Base-by-base conservation (phyloP, 176 grass and related monocot species). In the Cocos nucifera region DNA sequence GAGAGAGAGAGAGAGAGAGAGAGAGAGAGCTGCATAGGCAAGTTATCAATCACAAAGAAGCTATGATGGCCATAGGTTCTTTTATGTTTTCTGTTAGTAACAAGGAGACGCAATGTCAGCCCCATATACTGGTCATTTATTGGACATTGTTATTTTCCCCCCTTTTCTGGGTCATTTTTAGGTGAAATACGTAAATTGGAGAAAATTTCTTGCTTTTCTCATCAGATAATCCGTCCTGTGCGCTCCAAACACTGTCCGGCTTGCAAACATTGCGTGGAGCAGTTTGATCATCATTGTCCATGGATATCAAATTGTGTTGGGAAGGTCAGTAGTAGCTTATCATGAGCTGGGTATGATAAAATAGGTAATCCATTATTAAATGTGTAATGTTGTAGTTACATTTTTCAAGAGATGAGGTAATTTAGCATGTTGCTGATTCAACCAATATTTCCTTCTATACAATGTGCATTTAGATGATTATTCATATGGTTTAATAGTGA, bases 231-330 rank as follows among this genome's bases (percentile, higher is more conserved):
- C 68, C 80, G 93, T 16, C 87, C 93, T 78, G 68, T 97, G 63
- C 84, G 93, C 23, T 97, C 93, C 35, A 97, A 97, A 77, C 93
- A 97, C 60, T 97, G 93, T 76, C 87, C 87, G 49, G 80, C 62
- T 64, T 97, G 93, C 69, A 88, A 85, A 51, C 93, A 85, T 51
- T 97, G 87, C 62, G 84, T 97, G 49, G 87, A 97, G 66, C 87
- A 91, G 70, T 97, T 91, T 71, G 87, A 97, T 57, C 83, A 97
- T 87, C 87, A 91, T 60, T 91, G 93, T 73, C 93, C 93, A 14
- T 91, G 87, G 84, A 92, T 97, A 79, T 97, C 93, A 76, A 97
- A 88, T 59, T 97, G 87, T 78, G 87, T 97, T 76, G 93, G 93
- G 39, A 97, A 91, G 93, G 87, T 97, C 67, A 81, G 68, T 44